Evolutionary conservation across 2,329 filamentous ascomycete genomes (phyloP), one percentile per base, ranked within the genome.

Genomic region (Penicillium sp.): DNA sequence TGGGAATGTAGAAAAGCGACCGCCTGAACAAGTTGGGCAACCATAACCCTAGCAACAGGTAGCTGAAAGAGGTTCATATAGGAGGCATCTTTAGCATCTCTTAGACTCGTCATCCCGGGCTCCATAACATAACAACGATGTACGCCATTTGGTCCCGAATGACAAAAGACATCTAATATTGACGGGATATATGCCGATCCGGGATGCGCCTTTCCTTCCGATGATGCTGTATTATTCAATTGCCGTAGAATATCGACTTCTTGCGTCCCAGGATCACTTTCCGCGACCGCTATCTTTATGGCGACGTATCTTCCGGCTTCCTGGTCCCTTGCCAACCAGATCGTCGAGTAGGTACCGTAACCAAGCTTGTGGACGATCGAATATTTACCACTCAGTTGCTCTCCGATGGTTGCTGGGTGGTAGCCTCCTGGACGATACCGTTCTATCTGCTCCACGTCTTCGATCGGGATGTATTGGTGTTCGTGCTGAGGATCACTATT

Each of bases 361-460:
- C 72, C 72, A 5, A 76, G 59, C 53, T 76, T 75, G 13, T 72
- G 69, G 0, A 70, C 61, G 33, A 76, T 62, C 7, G 57, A 62
- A 44, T 75, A 75, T 34, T 68, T 46, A n/a, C 57, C 52, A 28
- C 65, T 49, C 1, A 69, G 56, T 6, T 64, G 30, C 13, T 69
- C 64, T 1, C 64, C 63, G 27, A 71, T 59, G 57, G 62, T 63
- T 5, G 70, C 48, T 0, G 68, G 66, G 56, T 70, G 66, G 52
- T 69, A 70, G 0, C 63, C 66, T 0, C 67, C 63, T 3, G 60
- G 62, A 12, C 45, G n/a, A 34, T 71, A 68, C 11, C 55, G 45
- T 57, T 65, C 63, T 19, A 69, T 64, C 25, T 35, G 29, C n/a
- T 40, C 38, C 12, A 13, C 38, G 1, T 27, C 38, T 2, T 40